Base-by-base conservation (phyloP, 805 yeast species). In the Lipomyces orientalis region DNA sequence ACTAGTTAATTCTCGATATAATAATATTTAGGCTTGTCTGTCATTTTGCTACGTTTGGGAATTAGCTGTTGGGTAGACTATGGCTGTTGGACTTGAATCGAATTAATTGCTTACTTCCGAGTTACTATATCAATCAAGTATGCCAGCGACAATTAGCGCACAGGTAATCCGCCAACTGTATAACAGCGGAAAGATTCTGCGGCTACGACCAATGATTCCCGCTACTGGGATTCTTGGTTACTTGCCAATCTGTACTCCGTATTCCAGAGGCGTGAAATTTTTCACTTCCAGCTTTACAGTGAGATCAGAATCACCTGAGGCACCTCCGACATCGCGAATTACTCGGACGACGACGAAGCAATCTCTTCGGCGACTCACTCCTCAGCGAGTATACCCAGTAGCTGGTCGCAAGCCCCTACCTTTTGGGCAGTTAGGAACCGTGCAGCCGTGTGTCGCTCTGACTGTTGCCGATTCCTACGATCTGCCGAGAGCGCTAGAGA, bases 401-500 rank as follows among this genome's bases (percentile, higher is more conserved):
- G 33, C 57, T 3, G 37, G 25, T 14, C 52, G 51, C 7, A n/a
- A 25, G 8, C 12, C 34, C 4, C 49, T 19, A 9, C 35, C 29
- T 22, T 43, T 19, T 57, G 34, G 39, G 8, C 43, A 19, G 5
- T 31, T n/a, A 25, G 9, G 33, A 7, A 8, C 25, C n/a, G 51
- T 64, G 16, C 51, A 46, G 33, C 59, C 67, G 33, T 67, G 71
- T 43, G 67, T 66, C 9, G 65, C 68, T 4, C 22, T 69, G 33
- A 61, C 72, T 9, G 72, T 64, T 14, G 72, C 72, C 12, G 97
- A 93, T 72, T 75, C 81, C 6, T 91, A 91, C 70, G 87, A 91
- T 74, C 80, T 93, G 57, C 77, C 79, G 0, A 77, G 77, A 60
- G 85, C 85, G 2, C 71, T 81, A 12, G 76, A 79, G 2, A 76